Evolutionary conservation across 768 basidiomycete species (phyloP).

Genomic region (Lactarius pseudohatsudake): DNA sequence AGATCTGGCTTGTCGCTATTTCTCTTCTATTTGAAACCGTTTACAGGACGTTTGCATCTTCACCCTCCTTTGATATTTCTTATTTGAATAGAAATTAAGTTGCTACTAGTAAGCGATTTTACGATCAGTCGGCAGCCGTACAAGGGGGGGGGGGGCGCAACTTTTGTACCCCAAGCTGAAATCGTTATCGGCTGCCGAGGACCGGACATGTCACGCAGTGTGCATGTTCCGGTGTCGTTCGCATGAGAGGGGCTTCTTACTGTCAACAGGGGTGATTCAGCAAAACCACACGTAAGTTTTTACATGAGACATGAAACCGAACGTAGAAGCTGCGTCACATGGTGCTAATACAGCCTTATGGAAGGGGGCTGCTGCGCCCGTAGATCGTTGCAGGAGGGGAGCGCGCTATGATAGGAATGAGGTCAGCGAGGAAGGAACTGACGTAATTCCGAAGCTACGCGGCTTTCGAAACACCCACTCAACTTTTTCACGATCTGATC

Average conservation of each 20-base stretch:
- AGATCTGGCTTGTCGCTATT: neutral
- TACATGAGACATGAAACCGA: neutral
- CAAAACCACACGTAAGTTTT: neutral
- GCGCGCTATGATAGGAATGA: too few species aligned
- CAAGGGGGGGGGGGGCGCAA: too few species aligned
- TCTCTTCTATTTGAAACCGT: neutral
- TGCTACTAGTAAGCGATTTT: neutral
- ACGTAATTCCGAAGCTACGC: neutral
- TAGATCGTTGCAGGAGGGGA: neutral
- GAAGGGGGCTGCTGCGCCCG: neutral
- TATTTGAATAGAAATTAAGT: neutral
- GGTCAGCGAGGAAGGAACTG: neutral
- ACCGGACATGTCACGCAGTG: neutral
- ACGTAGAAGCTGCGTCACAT: neutral
- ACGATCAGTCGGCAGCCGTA: neutral
- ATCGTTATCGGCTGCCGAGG: too few species aligned
- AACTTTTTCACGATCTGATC: neutral
- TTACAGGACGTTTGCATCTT: too few species aligned
- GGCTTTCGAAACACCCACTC: neutral
- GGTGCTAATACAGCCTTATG: neutral
- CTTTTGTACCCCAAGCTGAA: too few species aligned
- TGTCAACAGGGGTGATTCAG: neutral
- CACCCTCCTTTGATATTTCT: too few species aligned
- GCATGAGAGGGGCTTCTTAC: neutral
- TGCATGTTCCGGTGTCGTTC: too few species aligned